Conservation (phyloP, 441 rosid genomes). For the Croton laevigatus region DNA sequence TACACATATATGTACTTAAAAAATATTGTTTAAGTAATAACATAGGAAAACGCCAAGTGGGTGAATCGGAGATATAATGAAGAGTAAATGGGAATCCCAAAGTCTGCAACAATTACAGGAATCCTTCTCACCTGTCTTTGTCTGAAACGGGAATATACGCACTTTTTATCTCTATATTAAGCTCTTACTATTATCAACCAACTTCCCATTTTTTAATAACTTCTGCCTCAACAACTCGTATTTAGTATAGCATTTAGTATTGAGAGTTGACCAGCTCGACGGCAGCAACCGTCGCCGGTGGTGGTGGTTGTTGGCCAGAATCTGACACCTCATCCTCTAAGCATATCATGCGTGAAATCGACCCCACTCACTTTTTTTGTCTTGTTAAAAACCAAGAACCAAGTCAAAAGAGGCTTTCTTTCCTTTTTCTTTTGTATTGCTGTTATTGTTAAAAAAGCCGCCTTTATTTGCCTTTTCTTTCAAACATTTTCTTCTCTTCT, state of each 20-base stretch:
- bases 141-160: slow-evolving; percentile 12
- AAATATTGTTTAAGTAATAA: too few species aligned
- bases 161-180: not conserved
- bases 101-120: slow-evolving; percentile 3
- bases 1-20: too few species aligned
- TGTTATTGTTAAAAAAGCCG: slow-evolving; percentile 19
- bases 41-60: slow-evolving; percentile 15
- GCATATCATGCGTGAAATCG: not conserved
- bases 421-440: too few species aligned
- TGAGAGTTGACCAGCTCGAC: slow-evolving; percentile 11
- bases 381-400: not conserved
- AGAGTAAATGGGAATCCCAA: slow-evolving; percentile 11
- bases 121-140: not conserved
- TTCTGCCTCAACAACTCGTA: not conserved
- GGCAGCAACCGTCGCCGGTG: not conserved
- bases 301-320: slow-evolving; percentile 18
- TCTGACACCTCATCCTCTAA: slow-evolving; percentile 2
- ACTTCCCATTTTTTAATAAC: not conserved
- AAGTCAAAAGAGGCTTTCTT: slow-evolving; percentile 13
- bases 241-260: not conserved
- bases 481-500: not conserved
- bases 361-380: not conserved
- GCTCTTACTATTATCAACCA: too few species aligned
- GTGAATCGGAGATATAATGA: not conserved
- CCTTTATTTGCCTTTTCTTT: slow-evolving; percentile 20